Evolutionary conservation across 108 stramenopile genomes (phyloP).

Genomic region (Skeletonema grethae): DNA sequence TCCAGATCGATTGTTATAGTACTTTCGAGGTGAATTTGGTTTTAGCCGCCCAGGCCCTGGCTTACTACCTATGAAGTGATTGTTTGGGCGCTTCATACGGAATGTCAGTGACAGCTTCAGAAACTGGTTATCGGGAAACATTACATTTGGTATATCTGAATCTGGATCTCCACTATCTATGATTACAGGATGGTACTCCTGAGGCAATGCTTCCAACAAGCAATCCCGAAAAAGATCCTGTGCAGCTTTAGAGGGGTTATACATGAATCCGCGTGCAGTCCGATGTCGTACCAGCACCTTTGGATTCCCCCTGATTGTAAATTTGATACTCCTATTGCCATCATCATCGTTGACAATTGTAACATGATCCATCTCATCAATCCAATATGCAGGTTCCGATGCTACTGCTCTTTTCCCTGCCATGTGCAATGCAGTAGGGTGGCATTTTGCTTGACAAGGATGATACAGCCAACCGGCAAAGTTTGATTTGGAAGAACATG

Average conservation of each 20-base stretch:
- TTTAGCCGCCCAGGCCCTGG: conserved; percentile 57
- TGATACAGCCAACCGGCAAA: not conserved
- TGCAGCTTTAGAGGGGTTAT: conserved; percentile 72
- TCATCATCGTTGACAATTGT: not conserved
- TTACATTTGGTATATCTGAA: not conserved
- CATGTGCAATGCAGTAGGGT: not conserved
- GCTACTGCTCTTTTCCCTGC: not conserved
- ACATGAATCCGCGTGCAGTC: conserved; percentile 65
- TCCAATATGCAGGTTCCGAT: not conserved
- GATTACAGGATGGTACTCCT: conserved; percentile 21
- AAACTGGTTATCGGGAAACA: conserved; percentile 39
- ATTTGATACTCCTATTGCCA: conserved; percentile 41
- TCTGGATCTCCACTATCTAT: conserved; percentile 24
- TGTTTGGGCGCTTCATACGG: conserved; percentile 75
- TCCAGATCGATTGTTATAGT: conserved; percentile 37
- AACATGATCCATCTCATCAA: not conserved
- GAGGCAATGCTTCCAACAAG: conserved; percentile 44
- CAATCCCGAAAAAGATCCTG: conserved; percentile 69
- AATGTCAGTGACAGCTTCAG: conserved; percentile 64
- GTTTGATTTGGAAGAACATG: no score
- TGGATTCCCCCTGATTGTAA: conserved; percentile 78
- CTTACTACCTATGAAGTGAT: conserved; percentile 60
- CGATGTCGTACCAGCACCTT: conserved; percentile 79
- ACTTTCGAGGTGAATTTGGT: conserved; percentile 45
- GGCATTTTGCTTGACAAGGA: not conserved